Evolutionary conservation across 169 alveolate genomes (phyloP).

Genomic region (Plasmodium cynomolgi): DNA sequence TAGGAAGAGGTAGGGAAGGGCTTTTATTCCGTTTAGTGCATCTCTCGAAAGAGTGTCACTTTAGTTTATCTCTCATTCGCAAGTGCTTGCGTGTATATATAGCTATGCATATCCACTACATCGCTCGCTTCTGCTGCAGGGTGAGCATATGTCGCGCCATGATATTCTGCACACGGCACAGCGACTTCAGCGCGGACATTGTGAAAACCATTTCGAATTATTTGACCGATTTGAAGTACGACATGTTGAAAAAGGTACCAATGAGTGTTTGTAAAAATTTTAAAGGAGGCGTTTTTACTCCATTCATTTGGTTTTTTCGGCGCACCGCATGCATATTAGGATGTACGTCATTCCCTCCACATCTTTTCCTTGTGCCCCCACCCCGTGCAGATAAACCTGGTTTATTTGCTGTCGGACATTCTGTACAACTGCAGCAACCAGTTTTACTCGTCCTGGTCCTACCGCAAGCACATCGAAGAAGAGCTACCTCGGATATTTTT

Average conservation of each 20-base stretch:
- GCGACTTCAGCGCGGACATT: constrained; percentile 58
- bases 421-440: constrained; percentile 79
- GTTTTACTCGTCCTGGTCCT: constrained; percentile 81
- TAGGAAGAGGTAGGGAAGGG: constrained; percentile 50
- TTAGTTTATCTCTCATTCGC: neutral
- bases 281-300: neutral
- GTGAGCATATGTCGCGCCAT: constrained; percentile 75
- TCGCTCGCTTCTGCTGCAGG: neutral
- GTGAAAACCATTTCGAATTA: constrained; percentile 41
- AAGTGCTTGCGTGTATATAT: neutral
- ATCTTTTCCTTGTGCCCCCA: neutral
- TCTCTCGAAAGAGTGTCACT: neutral
- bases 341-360: neutral
- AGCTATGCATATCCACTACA: neutral
- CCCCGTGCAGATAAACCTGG: constrained; percentile 77
- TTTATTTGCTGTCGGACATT: constrained; percentile 81
- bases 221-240: constrained; percentile 60
- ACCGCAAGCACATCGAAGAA: constrained; percentile 79
- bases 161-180: constrained; percentile 73
- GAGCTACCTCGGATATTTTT: constrained; percentile 77
- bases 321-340: neutral
- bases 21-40: neutral
- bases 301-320: neutral
- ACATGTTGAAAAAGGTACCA: constrained; percentile 61
- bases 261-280: neutral